phyloP scores from a whole-genome alignment of 2,329 filamentous ascomycete species.

The Teratosphaeria viscida region DNA sequence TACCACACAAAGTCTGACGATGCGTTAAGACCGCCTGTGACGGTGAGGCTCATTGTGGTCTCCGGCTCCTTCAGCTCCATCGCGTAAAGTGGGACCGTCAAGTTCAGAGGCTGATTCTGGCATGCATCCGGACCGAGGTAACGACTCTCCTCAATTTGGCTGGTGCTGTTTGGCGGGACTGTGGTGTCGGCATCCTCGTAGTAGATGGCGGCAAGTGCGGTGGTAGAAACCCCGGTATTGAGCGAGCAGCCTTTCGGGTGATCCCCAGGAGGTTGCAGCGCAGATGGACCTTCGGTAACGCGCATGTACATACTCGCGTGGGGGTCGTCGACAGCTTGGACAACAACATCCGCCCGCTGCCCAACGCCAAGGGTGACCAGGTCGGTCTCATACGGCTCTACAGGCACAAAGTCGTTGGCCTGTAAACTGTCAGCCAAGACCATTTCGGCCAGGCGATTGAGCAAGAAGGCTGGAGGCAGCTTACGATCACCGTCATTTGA shows the following conservation, averaged over 20 bases:
- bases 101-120: constrained; percentile 11
- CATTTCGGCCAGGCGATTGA: background rate
- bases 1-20: constrained; percentile 30
- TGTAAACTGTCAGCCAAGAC: background rate
- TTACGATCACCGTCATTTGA: constrained; percentile 35
- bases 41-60: constrained; percentile 13
- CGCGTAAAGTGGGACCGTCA: constrained; percentile 11
- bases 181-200: constrained; percentile 21
- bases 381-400: constrained; percentile 52
- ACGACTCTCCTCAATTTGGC: constrained; percentile 8
- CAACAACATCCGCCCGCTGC: constrained; percentile 39
- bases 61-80: constrained; percentile 15
- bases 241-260: constrained; percentile 28
- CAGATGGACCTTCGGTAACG: constrained; percentile 15
- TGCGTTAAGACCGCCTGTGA: constrained; percentile 29
- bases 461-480: background rate
- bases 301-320: constrained; percentile 51
- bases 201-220: constrained; percentile 20
- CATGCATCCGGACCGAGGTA: constrained; percentile 12
- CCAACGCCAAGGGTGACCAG: constrained; percentile 52
- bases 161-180: constrained; percentile 13
- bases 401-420: constrained; percentile 52
- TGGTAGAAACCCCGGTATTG: constrained; percentile 33
- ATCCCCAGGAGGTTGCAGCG: constrained; percentile 10
- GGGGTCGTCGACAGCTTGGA: constrained; percentile 33